These are phyloP conservation scores for Ustilaginoidea virens DNA, from an alignment of 2,329 filamentous ascomycete species.

Conservation along the genomic window DNA sequence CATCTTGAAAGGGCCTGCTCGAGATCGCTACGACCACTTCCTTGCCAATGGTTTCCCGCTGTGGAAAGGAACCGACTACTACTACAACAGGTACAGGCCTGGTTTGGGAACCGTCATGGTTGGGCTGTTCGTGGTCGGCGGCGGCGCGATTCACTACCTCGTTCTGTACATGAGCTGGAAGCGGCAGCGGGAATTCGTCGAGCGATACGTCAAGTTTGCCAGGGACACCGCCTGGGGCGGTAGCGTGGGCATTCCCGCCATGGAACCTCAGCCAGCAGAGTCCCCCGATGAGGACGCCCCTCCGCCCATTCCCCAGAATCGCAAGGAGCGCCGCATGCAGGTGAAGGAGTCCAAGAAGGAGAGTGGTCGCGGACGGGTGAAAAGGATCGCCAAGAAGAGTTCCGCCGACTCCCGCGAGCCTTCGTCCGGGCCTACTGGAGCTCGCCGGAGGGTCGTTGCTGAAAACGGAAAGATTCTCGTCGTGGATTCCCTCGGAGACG, in stretches of 20 bases:
- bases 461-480: slow-evolving; percentile 93
- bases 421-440: slow-evolving; percentile 42
- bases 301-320: slow-evolving; percentile 51
- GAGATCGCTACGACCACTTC: slow-evolving; percentile 92
- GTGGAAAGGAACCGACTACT: slow-evolving; percentile 97
- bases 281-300: slow-evolving; percentile 33
- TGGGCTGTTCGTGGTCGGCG: slow-evolving; percentile 68
- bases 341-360: slow-evolving; percentile 69
- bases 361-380: slow-evolving; percentile 37
- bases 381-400: slow-evolving; percentile 25
- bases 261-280: slow-evolving; percentile 34
- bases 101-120: slow-evolving; percentile 72
- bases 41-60: slow-evolving; percentile 81
- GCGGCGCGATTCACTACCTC: slow-evolving; percentile 76
- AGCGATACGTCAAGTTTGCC: slow-evolving; percentile 82
- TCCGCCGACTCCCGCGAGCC: slow-evolving; percentile 24
- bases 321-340: slow-evolving; percentile 76
- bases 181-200: slow-evolving; percentile 79
- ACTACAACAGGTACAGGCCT: slow-evolving; percentile 87
- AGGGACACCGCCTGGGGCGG: slow-evolving; percentile 82
- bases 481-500: slow-evolving; percentile 81
- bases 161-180: slow-evolving; percentile 77
- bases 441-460: slow-evolving; percentile 75
- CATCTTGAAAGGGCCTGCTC: slow-evolving; percentile 64
- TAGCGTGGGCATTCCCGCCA: slow-evolving; percentile 54